Conservation (phyloP, 768 basidiomycete species). For the Boletus subparvulus region DNA sequence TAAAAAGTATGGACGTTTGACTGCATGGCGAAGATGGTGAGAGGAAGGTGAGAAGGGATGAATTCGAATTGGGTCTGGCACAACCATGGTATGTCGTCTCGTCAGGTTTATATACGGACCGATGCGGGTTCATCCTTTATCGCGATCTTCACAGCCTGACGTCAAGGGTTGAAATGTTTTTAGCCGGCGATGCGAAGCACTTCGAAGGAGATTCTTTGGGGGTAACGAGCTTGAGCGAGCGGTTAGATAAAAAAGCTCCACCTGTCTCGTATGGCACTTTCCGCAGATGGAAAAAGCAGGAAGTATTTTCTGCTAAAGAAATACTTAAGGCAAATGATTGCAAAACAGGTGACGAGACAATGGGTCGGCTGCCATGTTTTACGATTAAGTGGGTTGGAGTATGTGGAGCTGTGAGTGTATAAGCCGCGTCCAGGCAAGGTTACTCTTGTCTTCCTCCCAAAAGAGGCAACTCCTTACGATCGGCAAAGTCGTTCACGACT, state of each 20-base stretch:
- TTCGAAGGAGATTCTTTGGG: not conserved
- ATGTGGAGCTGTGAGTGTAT: constrained; percentile 4
- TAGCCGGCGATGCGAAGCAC: not conserved
- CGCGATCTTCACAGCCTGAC: constrained; percentile 17
- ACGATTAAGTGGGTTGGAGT: not conserved
- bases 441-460: not conserved
- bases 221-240: constrained; percentile 7
- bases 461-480: constrained; percentile 20
- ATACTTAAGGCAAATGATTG: not conserved
- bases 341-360: not conserved
- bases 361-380: not conserved
- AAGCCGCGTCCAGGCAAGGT: not conserved
- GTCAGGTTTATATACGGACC: constrained; percentile 24
- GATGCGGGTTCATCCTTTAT: constrained; percentile 1
- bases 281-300: not conserved
- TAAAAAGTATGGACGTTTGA: constrained; percentile 39
- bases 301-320: not conserved
- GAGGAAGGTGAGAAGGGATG: not conserved
- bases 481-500: constrained; percentile 8
- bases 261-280: not conserved
- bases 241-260: constrained; percentile 13
- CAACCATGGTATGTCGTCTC: not conserved
- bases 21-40: constrained; percentile 18
- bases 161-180: constrained; percentile 27
- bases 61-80: constrained; percentile 16